Evolutionary conservation across 2,329 filamentous ascomycete species (phyloP).

Genomic region (Exserohilum turcica): DNA sequence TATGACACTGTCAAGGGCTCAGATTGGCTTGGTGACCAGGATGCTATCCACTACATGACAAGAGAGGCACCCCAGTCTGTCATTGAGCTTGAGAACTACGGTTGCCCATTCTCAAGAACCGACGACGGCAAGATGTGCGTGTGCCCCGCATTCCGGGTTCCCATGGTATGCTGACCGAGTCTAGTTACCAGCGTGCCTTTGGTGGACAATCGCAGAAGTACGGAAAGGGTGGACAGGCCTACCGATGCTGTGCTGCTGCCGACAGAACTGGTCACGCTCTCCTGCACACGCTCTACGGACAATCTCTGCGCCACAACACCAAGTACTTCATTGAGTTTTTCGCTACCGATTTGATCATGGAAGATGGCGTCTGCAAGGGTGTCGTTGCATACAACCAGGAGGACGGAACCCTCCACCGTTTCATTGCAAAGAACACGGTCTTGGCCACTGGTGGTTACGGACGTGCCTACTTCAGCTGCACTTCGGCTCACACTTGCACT

Average conservation of each 20-base stretch:
- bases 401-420: constrained; percentile 95
- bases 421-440: constrained; percentile 95
- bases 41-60: constrained; percentile 99
- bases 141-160: background rate
- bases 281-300: constrained; percentile 96
- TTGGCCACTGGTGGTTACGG: constrained; percentile 97
- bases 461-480: constrained; percentile 97
- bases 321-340: constrained; percentile 99
- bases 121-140: constrained; percentile 89
- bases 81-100: constrained; percentile 95
- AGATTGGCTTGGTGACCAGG: constrained; percentile 96
- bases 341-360: constrained; percentile 95
- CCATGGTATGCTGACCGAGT: constrained; percentile 12
- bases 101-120: constrained; percentile 94
- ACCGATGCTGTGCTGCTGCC: constrained; percentile 94
- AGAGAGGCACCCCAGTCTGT: constrained; percentile 89
- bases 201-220: constrained; percentile 95
- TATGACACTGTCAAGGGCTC: constrained; percentile 98
- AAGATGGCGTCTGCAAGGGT: constrained; percentile 94
- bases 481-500: constrained; percentile 96
- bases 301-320: constrained; percentile 95
- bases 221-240: constrained; percentile 97
- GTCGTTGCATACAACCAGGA: constrained; percentile 98
- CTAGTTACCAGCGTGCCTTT: constrained; percentile 93
- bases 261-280: constrained; percentile 97